Conservation (phyloP, 192 early-diverging fungal genomes). For the Thamnidium elegans region DNA sequence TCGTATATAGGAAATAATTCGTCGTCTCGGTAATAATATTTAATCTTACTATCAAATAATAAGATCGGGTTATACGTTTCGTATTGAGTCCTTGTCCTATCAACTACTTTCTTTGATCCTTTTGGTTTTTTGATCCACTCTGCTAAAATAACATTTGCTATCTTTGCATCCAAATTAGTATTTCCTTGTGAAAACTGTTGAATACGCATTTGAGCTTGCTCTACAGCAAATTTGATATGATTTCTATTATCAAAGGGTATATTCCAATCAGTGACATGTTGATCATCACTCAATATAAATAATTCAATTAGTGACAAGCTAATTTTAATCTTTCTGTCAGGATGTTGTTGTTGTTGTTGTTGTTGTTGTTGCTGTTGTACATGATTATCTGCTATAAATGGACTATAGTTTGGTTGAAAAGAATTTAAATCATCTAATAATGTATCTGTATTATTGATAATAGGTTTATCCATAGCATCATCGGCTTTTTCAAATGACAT, state of each 20-base stretch:
- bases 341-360: background rate
- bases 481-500: background rate
- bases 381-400: too few relatives aligned
- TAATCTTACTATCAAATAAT: conserved; percentile 8
- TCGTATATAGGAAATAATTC: conserved; percentile 6
- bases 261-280: conserved; percentile 1
- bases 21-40: background rate
- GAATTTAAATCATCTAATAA: background rate
- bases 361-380: background rate
- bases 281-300: conserved; percentile 40
- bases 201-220: conserved; percentile 33
- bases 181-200: conserved; percentile 1
- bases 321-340: conserved; percentile 39
- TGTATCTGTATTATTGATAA: background rate
- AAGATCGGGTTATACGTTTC: conserved; percentile 8
- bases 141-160: conserved; percentile 2
- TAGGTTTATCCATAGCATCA: too few relatives aligned
- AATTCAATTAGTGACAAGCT: conserved; percentile 35
- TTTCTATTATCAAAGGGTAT: conserved; percentile 6
- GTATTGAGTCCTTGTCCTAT: background rate
- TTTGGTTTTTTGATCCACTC: conserved; percentile 16
- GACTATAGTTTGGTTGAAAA: background rate
- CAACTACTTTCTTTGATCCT: background rate
- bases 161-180: conserved; percentile 1
- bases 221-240: conserved; percentile 40